Conservation (phyloP, 169 alveolate species). For the Plasmodium adleri region DNA sequence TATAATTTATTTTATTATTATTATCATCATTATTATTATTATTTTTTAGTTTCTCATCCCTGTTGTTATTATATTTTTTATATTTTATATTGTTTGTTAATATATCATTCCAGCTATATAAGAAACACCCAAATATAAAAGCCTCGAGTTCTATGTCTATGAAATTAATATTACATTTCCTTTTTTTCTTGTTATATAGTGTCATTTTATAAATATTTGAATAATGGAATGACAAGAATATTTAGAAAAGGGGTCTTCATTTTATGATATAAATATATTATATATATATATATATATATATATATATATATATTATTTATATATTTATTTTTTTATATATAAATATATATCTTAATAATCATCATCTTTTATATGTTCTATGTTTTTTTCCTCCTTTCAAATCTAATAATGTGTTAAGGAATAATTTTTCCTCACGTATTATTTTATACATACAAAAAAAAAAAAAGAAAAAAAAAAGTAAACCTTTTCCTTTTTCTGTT, state of each 20-base stretch:
- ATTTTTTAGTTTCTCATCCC: neutral
- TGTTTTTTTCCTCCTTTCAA: too few relatives aligned
- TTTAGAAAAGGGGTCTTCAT: conserved; percentile 23
- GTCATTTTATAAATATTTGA: conserved; percentile 31
- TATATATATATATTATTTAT: too few relatives aligned
- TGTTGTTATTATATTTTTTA: conserved; percentile 16
- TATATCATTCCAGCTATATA: conserved; percentile 65
- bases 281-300: too few relatives aligned
- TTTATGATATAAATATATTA: neutral
- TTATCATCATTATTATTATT: neutral
- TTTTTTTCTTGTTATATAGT: conserved; percentile 11
- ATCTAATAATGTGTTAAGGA: too few relatives aligned
- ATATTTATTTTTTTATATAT: too few relatives aligned
- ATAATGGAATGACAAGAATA: conserved; percentile 20
- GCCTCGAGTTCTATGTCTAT: conserved; percentile 74
- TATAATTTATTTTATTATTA: neutral
- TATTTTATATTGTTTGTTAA: conserved; percentile 22
- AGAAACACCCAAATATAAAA: conserved; percentile 70
- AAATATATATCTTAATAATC: too few relatives aligned
- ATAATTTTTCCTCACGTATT: too few relatives aligned
- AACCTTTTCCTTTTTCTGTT: too few relatives aligned
- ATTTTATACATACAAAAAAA: too few relatives aligned
- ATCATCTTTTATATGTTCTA: too few relatives aligned
- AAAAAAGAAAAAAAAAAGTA: too few relatives aligned
- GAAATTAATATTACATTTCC: conserved; percentile 51